Base-by-base conservation (phyloP, 2,329 filamentous ascomycete species). In the Lachnellula hyalina region DNA sequence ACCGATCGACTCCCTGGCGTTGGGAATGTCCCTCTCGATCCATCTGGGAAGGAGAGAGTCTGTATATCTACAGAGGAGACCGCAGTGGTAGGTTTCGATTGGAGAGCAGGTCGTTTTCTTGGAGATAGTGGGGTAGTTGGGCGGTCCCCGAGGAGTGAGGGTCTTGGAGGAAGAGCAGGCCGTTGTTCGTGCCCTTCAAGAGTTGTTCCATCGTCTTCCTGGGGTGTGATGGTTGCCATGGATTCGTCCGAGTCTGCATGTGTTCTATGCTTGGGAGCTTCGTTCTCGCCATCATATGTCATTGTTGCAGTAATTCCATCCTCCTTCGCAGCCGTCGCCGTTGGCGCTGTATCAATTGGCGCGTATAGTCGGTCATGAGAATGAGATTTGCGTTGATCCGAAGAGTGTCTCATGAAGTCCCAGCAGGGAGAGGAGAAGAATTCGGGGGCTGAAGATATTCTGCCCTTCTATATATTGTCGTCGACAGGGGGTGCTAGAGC, bases 61-160 rank as follows among this genome's bases (percentile, higher is more conserved):
- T 90, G 87, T 53, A 92, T 86, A 62, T 93, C 91, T 58, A 91
- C 80, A 15, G 90, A 81, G 0, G 90, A 93, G 14, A 97, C 68
- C 9, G 91, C 91, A 0, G 91, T 96, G 3, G 92, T 96, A 47
- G 93, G 84, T 56, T 83, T 84, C 1, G 87, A 84, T 60, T 75
- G 77, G 52, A 76, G 66, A 11, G 57, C 63, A 38, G 70, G 72
- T 59, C 71, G 51, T 49, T 54, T 64, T 57, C 60, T 67, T 64
- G 64, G 59, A 60, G 61, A 54, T 58, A 52, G 51, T 38, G 65
- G 51, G 8, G 55, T 57, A 14, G 49, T 49, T 32, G 63, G 60
- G 15, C 55, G 54, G 14, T 61, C 55, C 41, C 53, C 23, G 5
- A 63, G 53, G 9, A 74, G 65, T 35, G 68, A 72, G 21, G 74